Conservation (phyloP, 2,329 filamentous ascomycete species). For the Hymenoscyphus fructigenus region DNA sequence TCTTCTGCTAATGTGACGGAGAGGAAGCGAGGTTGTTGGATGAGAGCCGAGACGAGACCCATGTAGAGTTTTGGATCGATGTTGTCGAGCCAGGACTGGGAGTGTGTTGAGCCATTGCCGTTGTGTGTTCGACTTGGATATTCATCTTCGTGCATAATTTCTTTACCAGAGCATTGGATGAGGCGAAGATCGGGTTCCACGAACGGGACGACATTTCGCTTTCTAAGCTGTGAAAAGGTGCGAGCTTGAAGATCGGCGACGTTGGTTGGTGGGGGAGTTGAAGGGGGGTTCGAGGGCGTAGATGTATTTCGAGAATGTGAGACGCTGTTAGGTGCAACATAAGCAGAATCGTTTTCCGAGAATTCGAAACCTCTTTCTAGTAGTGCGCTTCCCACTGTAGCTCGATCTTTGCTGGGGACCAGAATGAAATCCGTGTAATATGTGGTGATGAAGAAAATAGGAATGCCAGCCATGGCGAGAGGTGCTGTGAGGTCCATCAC, state of each 20-base stretch:
- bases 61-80: constrained; percentile 64
- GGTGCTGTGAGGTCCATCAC: constrained; percentile 91
- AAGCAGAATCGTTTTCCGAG: constrained; percentile 68
- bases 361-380: constrained; percentile 82
- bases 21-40: constrained; percentile 65
- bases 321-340: constrained; percentile 51
- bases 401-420: constrained; percentile 72
- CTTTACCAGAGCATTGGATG: constrained; percentile 75
- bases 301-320: constrained; percentile 40
- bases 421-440: constrained; percentile 98
- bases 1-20: constrained; percentile 72
- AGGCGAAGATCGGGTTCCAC: constrained; percentile 69
- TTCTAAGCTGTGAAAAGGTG: constrained; percentile 81
- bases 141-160: constrained; percentile 32
- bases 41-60: constrained; percentile 60
- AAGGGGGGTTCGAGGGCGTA: constrained; percentile 44
- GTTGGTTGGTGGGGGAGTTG: constrained; percentile 74
- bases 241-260: constrained; percentile 76
- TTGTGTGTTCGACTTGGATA: constrained; percentile 38
- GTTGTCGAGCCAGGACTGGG: constrained; percentile 54
- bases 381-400: constrained; percentile 73
- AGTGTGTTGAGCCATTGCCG: constrained; percentile 25
- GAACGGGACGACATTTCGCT: constrained; percentile 70
- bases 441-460: constrained; percentile 98
- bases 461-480: constrained; percentile 85